These are phyloP conservation scores for Coemansia sp. DNA, from an alignment of 192 early-diverging fungal genomes.

Conservation along the genomic window DNA sequence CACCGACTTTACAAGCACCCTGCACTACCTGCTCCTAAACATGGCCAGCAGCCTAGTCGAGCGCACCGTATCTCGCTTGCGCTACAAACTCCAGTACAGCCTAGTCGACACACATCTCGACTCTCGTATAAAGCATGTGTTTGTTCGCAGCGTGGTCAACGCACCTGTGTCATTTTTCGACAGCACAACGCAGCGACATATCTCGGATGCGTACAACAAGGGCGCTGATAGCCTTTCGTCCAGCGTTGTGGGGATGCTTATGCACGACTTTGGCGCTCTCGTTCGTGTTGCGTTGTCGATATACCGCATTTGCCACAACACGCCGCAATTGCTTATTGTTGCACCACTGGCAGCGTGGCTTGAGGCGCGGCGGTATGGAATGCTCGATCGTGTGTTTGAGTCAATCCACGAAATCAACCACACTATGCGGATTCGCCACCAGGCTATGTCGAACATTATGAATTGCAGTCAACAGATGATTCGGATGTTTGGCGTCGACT, in stretches of 20 bases:
- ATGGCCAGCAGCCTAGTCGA: constrained; percentile 17
- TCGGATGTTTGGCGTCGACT: constrained; percentile 58
- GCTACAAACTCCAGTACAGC: not conserved
- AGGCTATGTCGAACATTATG: constrained; percentile 9
- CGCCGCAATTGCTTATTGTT: constrained; percentile 24
- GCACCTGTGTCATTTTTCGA: constrained; percentile 45
- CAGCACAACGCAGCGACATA: constrained; percentile 16
- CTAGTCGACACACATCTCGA: constrained; percentile 15
- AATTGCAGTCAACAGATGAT: constrained; percentile 65
- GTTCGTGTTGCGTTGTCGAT: constrained; percentile 18
- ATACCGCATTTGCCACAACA: constrained; percentile 15
- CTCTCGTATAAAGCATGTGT: constrained; percentile 15
- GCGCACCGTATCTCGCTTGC: not conserved
- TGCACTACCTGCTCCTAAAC: constrained; percentile 26
- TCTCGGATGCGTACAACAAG: constrained; percentile 17
- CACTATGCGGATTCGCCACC: not conserved
- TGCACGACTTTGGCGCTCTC: constrained; percentile 10
- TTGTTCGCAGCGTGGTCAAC: constrained; percentile 23
- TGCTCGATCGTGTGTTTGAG: constrained; percentile 1
- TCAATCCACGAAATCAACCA: constrained; percentile 8
- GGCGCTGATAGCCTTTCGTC: constrained; percentile 11
- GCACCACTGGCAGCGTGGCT: constrained; percentile 22
- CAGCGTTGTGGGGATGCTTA: constrained; percentile 12
- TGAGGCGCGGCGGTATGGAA: not conserved
- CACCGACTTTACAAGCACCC: not conserved